These are phyloP conservation scores for Penicillium digitatum DNA, from an alignment of 2,329 filamentous ascomycete genomes.

Conservation along the genomic window DNA sequence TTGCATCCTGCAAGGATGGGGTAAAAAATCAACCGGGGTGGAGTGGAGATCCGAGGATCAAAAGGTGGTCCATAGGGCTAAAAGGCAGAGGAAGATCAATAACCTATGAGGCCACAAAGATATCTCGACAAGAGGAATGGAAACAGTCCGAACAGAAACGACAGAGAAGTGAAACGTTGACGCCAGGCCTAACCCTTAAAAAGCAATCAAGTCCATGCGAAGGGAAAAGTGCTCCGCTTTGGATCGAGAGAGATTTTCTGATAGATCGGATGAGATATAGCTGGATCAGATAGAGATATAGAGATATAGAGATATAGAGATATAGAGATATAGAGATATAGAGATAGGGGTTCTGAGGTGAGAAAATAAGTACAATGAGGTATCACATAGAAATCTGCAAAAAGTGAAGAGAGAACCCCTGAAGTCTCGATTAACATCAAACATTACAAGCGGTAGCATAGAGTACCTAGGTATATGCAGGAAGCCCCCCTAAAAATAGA, in stretches of 20 bases:
- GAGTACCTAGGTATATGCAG: neutral
- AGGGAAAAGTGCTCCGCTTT: constrained; percentile 8
- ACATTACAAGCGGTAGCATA: constrained; percentile 6
- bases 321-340: neutral
- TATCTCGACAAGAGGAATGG: too few relatives aligned
- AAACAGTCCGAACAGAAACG: too few relatives aligned
- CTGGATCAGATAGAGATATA: neutral
- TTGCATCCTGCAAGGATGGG: neutral
- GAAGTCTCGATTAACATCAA: neutral
- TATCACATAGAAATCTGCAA: neutral
- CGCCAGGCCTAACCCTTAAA: constrained; percentile 7
- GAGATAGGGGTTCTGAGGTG: too few relatives aligned
- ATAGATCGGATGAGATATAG: neutral
- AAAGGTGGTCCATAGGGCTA: neutral
- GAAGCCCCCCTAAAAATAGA: neutral
- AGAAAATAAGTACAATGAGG: neutral
- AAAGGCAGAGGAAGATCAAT: neutral
- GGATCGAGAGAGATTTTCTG: neutral
- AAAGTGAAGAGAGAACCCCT: neutral
- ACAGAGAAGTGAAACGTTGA: constrained; percentile 9
- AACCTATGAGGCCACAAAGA: neutral
- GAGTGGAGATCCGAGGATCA: neutral
- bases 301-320: neutral
- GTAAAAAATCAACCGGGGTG: neutral
- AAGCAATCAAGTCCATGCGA: constrained; percentile 11